Evolutionary conservation across 768 basidiomycete species (phyloP).

Genomic region (Strobilomyces dryophilus): DNA sequence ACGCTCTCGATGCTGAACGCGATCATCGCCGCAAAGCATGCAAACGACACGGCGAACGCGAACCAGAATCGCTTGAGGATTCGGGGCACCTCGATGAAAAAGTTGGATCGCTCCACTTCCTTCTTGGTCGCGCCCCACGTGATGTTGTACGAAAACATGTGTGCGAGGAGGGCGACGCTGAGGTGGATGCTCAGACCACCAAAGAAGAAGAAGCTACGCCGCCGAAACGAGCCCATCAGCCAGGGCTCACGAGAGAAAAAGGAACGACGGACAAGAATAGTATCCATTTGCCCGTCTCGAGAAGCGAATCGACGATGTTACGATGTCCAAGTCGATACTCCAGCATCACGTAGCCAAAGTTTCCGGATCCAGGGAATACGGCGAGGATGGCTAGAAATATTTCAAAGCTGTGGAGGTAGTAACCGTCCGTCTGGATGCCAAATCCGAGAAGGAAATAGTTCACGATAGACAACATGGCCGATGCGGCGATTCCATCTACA

Average conservation of each 20-base stretch:
- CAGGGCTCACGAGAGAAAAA: no score
- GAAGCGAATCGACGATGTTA: constrained; percentile 11
- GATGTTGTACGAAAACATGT: constrained; percentile 58
- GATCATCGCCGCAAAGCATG: constrained; percentile 49
- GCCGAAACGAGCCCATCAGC: not conserved
- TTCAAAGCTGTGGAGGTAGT: constrained; percentile 76
- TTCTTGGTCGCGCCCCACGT: constrained; percentile 65
- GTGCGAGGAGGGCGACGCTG: constrained; percentile 48
- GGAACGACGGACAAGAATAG: constrained; percentile 33
- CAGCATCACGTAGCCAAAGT: constrained; percentile 62
- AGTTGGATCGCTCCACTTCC: constrained; percentile 85
- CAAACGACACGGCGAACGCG: constrained; percentile 52
- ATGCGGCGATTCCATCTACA: constrained; percentile 56
- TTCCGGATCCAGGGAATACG: constrained; percentile 73
- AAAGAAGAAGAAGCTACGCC: constrained; percentile 47
- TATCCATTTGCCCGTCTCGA: constrained; percentile 25
- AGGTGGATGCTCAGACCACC: constrained; percentile 53
- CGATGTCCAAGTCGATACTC: constrained; percentile 64
- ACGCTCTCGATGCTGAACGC: constrained; percentile 45
- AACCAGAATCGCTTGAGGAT: constrained; percentile 79
- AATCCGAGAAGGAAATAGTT: constrained; percentile 77
- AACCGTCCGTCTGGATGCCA: constrained; percentile 66
- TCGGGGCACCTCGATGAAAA: constrained; percentile 85
- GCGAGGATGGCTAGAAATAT: constrained; percentile 70
- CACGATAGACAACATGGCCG: constrained; percentile 57